Evolutionary conservation across 768 basidiomycete genomes (phyloP).

Genomic region (Phaffia tasmanica): DNA sequence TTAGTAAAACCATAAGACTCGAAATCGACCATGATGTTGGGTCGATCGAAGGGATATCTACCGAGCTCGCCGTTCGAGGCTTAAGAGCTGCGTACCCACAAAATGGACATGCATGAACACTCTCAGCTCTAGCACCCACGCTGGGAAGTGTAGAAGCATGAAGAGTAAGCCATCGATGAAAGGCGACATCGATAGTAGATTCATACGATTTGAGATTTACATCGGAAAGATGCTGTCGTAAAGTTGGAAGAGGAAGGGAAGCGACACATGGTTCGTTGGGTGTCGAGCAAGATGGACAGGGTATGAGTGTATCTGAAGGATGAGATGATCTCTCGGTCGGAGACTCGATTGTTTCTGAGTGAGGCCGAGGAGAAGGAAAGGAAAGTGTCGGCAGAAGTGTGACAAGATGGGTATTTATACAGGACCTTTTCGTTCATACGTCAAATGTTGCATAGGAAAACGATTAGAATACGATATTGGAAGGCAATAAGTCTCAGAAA

Average conservation of each 20-base stretch:
- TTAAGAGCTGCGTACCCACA: slow-evolving; percentile 10
- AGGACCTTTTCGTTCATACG: background rate
- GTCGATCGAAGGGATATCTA: background rate
- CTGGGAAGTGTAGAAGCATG: background rate
- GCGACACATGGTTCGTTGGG: slow-evolving; percentile 8
- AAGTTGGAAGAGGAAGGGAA: slow-evolving; percentile 8
- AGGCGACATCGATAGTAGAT: slow-evolving; percentile 5
- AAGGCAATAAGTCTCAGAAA: background rate
- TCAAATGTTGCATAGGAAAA: background rate
- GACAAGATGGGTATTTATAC: slow-evolving; percentile 24
- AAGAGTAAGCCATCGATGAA: slow-evolving; percentile 12
- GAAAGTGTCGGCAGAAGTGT: slow-evolving; percentile 17
- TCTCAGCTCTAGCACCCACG: background rate
- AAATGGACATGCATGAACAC: slow-evolving; percentile 11
- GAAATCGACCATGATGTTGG: background rate
- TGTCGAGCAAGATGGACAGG: slow-evolving; percentile 17
- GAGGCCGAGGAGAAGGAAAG: background rate
- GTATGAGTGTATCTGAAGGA: slow-evolving; percentile 13
- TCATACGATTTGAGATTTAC: slow-evolving; percentile 12
- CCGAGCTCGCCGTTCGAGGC: background rate
- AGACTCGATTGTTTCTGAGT: background rate
- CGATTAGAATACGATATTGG: background rate
- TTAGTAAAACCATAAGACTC: background rate
- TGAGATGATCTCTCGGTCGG: background rate
- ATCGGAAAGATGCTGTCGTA: slow-evolving; percentile 1